Evolutionary conservation across 2,329 filamentous ascomycete genomes (phyloP), one percentile per base, ranked within the genome.

Genomic region (Eutypa lata): DNA sequence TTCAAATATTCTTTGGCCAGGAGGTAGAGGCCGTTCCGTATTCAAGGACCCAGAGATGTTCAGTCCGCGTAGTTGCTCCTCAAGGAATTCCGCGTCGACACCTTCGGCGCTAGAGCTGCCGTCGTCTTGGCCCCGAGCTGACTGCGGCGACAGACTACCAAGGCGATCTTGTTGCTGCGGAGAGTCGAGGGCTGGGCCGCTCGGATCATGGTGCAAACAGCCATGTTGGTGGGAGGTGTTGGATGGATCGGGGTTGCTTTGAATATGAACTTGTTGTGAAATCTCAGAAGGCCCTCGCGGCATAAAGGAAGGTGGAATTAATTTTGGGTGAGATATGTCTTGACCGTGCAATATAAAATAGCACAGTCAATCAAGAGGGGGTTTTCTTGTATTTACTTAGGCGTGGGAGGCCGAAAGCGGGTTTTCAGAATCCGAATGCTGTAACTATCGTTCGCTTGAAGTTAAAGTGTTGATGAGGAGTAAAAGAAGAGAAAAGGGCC

Each of bases 231-330:
- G 68, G 60, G 70, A 54, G 60, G 59, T 51, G 47, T 68, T 56
- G 38, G 69, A 53, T 53, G 64, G 61, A 52, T 66, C 60, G 56
- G 71, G 57, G 61, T 63, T 66, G 69, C 61, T 71, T 61, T 50
- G 59, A 18, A 50, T 52, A 54, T 63, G 64, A 58, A 55, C 54
- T 50, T 62, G 54, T 47, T 58, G 56, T 54, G 58, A 60, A 61
- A 69, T 63, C 57, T 71, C 72, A 60, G 65, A 68, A 65, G 74
- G 74, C 77, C 78, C 80, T 79, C 74, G 76, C 76, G 85, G 83
- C 83, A 87, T 87, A 83, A 80, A 86, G 82, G 71, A 77, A 69
- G 68, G 69, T 69, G 66, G 60, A 63, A 59, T 62, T 65, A 62
- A 68, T 49, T 48, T 62, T 62, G 63, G 65, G 64, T 61, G 51